Base-by-base conservation (phyloP, 2,329 filamentous ascomycete genomes). In the Hypoxylon rubiginosum region DNA sequence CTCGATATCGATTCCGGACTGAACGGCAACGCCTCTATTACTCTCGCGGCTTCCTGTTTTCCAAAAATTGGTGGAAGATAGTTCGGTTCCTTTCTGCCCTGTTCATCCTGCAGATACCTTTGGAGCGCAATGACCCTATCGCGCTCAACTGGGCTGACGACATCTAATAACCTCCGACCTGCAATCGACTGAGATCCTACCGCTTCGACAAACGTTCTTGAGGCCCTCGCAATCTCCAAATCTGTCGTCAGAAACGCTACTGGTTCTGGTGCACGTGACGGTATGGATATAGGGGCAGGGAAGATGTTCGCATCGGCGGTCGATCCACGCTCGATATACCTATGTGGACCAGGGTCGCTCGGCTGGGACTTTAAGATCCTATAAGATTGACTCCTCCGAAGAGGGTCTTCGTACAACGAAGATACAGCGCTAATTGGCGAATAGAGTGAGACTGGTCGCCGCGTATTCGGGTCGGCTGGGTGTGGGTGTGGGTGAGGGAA, bases 31-130 rank as follows among this genome's bases (percentile, higher is more conserved):
- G 80, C 79, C 60, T 86, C 83, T 32, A 90, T 84, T 15, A 88
- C 82, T 26, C 84, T 81, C 24, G 87, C 84, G 54, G 87, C 84
- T 62, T 86, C 83, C 51, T 82, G 79, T 67, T 83, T 84, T 39
- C 81, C 83, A 64, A 87, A 83, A n/a, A 90, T 90, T 1, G 88
- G 88, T 3, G 88, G 88, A 19, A 90, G 80, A 73, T 90, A 90
- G 49, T 87, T 88, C 17, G 88, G 88, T 30, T 89, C 86, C 59
- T 83, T 86, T 69, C 83, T 80, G 32, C 82, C 79, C 64, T 88
- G 87, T 69, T 91, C 88, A 15, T 85, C 84, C 56, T 87, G 82
- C 50, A 91, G 80, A 54, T 82, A 81, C 51, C 81, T 81, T 69
- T 86, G 85, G 48, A 89, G 76, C 8, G 77, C 78, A 43, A 79